These are phyloP conservation scores for Cajanus cajan DNA, from an alignment of 306 rosid genomes.

Conservation along the genomic window DNA sequence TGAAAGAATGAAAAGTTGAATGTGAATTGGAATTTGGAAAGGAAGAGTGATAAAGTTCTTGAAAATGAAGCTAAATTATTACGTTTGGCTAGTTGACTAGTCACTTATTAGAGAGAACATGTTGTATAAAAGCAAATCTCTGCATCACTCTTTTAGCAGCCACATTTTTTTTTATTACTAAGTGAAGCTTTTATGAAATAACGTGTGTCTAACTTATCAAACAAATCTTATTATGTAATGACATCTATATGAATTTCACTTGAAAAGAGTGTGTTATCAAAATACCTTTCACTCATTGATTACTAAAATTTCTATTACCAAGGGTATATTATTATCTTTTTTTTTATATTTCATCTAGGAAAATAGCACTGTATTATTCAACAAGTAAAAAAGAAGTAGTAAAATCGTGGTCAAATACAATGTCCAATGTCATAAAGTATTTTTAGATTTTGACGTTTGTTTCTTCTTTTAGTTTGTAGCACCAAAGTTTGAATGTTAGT, in stretches of 20 bases:
- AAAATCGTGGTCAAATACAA: not conserved
- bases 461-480: not conserved
- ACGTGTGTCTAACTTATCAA: not conserved
- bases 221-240: not conserved
- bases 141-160: not conserved
- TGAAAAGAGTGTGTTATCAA: not conserved
- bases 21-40: not conserved
- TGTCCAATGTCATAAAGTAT: not conserved
- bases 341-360: not conserved
- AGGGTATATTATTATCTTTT: not conserved
- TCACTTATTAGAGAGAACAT: not conserved
- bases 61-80: not conserved
- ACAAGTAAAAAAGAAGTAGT: not conserved
- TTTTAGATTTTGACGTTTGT: not conserved
- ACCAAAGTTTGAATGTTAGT: slow-evolving; percentile 1
- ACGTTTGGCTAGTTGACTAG: not conserved
- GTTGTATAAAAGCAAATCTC: too few relatives aligned
- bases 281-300: not conserved
- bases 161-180: not conserved
- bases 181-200: not conserved
- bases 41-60: not conserved
- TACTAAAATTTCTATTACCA: not conserved
- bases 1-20: too few relatives aligned
- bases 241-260: not conserved
- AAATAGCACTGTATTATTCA: not conserved